These are phyloP conservation scores for Ceratobasidium sp. DNA, from an alignment of 1,284 basidiomycete species.

Conservation along the genomic window DNA sequence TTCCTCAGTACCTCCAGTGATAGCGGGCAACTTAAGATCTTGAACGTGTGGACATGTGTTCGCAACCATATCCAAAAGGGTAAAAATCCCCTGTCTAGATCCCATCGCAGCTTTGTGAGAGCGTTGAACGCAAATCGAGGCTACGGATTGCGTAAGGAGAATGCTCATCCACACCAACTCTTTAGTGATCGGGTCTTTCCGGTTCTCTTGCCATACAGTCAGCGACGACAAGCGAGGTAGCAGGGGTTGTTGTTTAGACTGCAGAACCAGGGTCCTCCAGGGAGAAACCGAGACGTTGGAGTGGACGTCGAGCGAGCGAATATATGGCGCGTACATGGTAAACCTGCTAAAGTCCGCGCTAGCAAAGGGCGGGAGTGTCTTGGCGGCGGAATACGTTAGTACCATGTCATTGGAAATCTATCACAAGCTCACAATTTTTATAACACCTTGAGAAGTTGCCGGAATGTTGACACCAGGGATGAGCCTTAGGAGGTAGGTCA, in stretches of 20 bases:
- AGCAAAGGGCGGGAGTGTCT: neutral
- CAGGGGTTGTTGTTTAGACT: neutral
- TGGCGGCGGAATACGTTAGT: neutral
- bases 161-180: neutral
- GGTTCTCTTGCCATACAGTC: neutral
- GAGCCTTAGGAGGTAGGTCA: neutral
- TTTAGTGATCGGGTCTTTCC: neutral
- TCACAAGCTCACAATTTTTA: neutral
- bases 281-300: neutral
- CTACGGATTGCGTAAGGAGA: neutral
- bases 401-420: neutral
- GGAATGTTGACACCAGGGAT: neutral
- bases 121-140: neutral
- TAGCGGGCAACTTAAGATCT: neutral
- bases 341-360: neutral
- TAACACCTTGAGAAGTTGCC: neutral
- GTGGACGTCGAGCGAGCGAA: neutral
- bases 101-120: neutral
- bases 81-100: neutral
- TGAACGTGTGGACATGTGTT: conserved; percentile 92
- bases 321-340: neutral
- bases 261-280: neutral
- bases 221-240: neutral
- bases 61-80: conserved; percentile 62
- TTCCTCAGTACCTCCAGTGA: neutral